Conservation (phyloP, 257 asterid species). For the Eucommia ulmoides region DNA sequence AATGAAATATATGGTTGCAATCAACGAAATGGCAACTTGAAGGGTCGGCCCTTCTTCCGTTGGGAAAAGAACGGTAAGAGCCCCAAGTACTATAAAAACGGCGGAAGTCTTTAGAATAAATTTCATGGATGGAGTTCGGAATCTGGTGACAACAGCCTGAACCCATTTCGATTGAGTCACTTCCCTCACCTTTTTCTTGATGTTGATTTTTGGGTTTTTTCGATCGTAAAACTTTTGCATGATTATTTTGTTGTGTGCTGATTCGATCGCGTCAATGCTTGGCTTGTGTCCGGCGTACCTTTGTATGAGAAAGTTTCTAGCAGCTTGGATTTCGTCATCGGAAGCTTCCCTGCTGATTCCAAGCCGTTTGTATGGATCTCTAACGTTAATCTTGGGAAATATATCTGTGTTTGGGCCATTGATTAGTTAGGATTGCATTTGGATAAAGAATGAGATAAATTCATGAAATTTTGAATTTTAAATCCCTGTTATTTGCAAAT, state of each 20-base stretch:
- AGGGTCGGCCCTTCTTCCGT: constrained; percentile 98
- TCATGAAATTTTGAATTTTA: no score
- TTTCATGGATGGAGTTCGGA: constrained; percentile 57
- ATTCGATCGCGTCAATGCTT: constrained; percentile 86
- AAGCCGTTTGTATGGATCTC: constrained; percentile 90
- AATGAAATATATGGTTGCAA: constrained; percentile 58
- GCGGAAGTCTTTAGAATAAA: constrained; percentile 63
- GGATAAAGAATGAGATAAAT: no score
- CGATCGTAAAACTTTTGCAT: constrained; percentile 91
- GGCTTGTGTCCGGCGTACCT: constrained; percentile 74
- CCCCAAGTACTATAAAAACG: constrained; percentile 68
- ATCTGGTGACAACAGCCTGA: constrained; percentile 79
- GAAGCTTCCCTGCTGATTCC: constrained; percentile 90
- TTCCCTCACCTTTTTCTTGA: constrained; percentile 87
- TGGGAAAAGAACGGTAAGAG: constrained; percentile 79
- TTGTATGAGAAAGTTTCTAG: constrained; percentile 78
- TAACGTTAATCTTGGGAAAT: constrained; percentile 76
- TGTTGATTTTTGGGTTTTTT: constrained; percentile 77
- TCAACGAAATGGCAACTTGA: constrained; percentile 78
- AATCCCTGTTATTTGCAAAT: no score
- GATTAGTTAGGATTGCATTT: no score
- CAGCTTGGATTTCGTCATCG: constrained; percentile 82
- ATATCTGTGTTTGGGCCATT: constrained; percentile 36
- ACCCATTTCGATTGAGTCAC: constrained; percentile 62
- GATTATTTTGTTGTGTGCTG: constrained; percentile 89